phyloP scores from a whole-genome alignment of 2,329 filamentous ascomycete species.

The Nemania diffusa region DNA sequence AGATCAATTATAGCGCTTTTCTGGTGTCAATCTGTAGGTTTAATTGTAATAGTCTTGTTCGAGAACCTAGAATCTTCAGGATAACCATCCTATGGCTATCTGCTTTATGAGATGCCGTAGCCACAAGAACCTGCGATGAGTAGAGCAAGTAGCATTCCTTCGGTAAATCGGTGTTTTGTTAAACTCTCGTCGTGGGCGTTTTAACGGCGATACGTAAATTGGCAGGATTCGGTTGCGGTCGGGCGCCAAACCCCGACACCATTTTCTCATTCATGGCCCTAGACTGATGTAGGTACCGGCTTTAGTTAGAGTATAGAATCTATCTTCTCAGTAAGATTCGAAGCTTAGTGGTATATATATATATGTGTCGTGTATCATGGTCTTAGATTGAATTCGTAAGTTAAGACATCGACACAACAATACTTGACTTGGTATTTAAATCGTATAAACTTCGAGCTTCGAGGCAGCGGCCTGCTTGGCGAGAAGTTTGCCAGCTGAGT shows the following conservation, averaged over 20 bases:
- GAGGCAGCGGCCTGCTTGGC: background rate
- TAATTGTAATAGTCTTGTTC: background rate
- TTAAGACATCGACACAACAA: background rate
- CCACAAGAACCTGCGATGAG: background rate
- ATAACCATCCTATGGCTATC: background rate
- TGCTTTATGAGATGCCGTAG: background rate
- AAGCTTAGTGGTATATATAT: background rate
- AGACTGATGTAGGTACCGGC: background rate
- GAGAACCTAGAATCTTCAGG: background rate
- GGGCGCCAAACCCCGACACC: background rate
- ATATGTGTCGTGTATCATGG: background rate
- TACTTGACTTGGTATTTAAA: background rate
- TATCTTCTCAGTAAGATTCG: background rate
- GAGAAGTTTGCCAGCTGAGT: background rate
- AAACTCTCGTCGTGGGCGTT: background rate
- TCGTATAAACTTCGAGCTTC: background rate
- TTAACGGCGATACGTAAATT: background rate
- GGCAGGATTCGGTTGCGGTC: background rate
- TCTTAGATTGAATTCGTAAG: background rate
- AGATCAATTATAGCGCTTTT: background rate
- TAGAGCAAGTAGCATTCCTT: conserved; percentile 3
- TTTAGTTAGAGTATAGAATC: background rate
- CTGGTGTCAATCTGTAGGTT: background rate
- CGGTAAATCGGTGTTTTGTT: conserved; percentile 16
- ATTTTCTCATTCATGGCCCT: background rate